A percentile compares a stretch with the other conserved stretches of the same genome.
These are phyloP conservation scores for Curvularia sp. DNA, from an alignment of 2,329 filamentous ascomycete genomes.

Conservation along the genomic window DNA sequence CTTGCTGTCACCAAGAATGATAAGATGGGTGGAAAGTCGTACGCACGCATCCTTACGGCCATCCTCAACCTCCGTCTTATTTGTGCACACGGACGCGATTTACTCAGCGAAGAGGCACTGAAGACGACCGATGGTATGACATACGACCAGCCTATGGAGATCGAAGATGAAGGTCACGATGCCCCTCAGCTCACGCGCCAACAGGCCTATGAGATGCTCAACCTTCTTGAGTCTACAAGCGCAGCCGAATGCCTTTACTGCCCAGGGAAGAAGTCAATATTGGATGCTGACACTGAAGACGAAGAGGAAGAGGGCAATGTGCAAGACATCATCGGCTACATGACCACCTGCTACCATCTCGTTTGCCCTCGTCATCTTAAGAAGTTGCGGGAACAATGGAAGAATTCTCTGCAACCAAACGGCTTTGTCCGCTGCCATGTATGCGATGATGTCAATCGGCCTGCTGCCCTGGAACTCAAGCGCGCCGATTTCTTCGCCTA, in stretches of 20 bases:
- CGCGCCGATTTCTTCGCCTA: constrained; percentile 61
- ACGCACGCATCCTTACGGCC: constrained; percentile 89
- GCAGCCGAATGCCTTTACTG: constrained; percentile 73
- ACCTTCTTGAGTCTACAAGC: constrained; percentile 82
- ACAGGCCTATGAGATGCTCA: constrained; percentile 85
- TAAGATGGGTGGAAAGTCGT: constrained; percentile 82
- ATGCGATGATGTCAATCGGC: constrained; percentile 69
- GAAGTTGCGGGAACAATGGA: constrained; percentile 63
- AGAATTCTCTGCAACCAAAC: constrained; percentile 51
- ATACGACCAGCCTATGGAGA: constrained; percentile 84
- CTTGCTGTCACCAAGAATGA: constrained; percentile 71
- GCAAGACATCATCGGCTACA: constrained; percentile 71
- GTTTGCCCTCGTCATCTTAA: constrained; percentile 78
- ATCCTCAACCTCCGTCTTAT: constrained; percentile 89
- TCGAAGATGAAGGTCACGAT: constrained; percentile 77
- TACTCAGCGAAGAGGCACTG: constrained; percentile 84
- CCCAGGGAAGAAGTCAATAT: constrained; percentile 63
- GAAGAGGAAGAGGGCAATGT: constrained; percentile 60
- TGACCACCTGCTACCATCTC: constrained; percentile 88
- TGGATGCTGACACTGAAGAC: constrained; percentile 49
- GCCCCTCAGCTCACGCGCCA: constrained; percentile 67
- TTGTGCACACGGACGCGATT: constrained; percentile 91
- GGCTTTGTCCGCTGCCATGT: constrained; percentile 68
- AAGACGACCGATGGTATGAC: constrained; percentile 80
- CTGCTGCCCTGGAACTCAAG: constrained; percentile 72